Base-by-base conservation (phyloP, 2,329 filamentous ascomycete genomes). In the Xylaria sp. region DNA sequence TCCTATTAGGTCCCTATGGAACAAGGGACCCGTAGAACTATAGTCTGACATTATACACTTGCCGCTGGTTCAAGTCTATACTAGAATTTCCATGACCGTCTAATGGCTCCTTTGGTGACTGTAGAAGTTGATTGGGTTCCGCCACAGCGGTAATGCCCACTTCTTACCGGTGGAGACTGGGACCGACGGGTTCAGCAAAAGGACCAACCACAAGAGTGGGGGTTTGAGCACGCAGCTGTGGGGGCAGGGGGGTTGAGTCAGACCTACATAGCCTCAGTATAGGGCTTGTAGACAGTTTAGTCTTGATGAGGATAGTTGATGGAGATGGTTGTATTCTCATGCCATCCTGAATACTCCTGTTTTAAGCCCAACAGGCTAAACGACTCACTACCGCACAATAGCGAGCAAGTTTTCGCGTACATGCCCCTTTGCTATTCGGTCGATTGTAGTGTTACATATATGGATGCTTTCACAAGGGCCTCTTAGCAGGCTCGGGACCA, bases 81-180 rank as follows among this genome's bases (percentile, higher is more conserved):
- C 16, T 13, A 37, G 8, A 2, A 11, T 22, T 20, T 38, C 44
- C 46, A 39, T 49, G 34, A 48, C 24, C 18, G 44, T 22, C 24
- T 44, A 38, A 26, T 24, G 37, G 17, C 19, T 21, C 37, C 46
- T 52, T 19, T 24, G 3, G 19, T 48, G 20, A n/a, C 21, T 39
- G 22, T 5, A 29, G 16, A 24, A 26, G 7, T 24, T 56, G 40
- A 49, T 59, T 59, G 53, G 56, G 18, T 59, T 54, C 53, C 50
- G 34, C 24, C 22, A 34, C 43, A 29, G 39, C 22, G 50, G 53
- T 54, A 56, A 47, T 37, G 7, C 22, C 24, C 29, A 48, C 37
- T 41, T 13, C 38, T 47, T 18, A 16, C 29, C 41, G 24, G 38
- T 44, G 46, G 44, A 46, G 46, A 39, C 39, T 45, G n/a, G 29